Evolutionary conservation across 148 eudicot species (phyloP), one percentile per base, ranked within the genome.

Genomic region (Rhododendron ovatum): DNA sequence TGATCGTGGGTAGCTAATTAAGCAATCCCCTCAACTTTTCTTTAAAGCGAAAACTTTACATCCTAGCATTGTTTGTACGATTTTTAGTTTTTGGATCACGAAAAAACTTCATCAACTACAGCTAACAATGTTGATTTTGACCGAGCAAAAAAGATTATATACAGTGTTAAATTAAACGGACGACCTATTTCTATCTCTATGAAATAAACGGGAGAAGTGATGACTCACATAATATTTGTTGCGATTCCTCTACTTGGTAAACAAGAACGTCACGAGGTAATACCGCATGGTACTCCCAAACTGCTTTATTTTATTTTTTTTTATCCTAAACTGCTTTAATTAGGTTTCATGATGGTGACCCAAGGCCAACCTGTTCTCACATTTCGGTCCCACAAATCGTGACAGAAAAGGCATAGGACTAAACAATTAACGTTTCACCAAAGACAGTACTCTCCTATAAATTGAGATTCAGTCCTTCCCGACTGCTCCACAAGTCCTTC

Each of bases 361-460:
- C 41, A 50, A n/a, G 83, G 83, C 87, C 87, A 79, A 85, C 83
- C 83, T 30, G 18, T 17, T 28, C 47, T 14, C 47, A 20, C 15
- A 69, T 37, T 63, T 63, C n/a, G 87, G 87, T 59, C 82, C 83
- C 53, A 85, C 26, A 55, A 85, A 33, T 33, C 83, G 74, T 78
- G 47, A 57, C 47, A 8, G 20, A 20, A 35, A 82, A 57, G 61
- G 71, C 71, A 57, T 37, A 11, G 8, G 39, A 84, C 59, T 20
- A 55, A 18, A 1, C 12, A 33, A 39, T 75, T 26, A 83, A 83
- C 17, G 33, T 55, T 76, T 55, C 71, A 24, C 65, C 87, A 53
- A 78, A 85, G 79, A 39, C 28, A 24, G 15, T 37, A 47, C 50
- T 57, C 50, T 75, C 30, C 69, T 86, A 86, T 86, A 86, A 80